Percentiles rank a stretch among this genome's conserved stretches.
Conservation (phyloP, 331 rosid species). For the Pyracantha coccinea region DNA sequence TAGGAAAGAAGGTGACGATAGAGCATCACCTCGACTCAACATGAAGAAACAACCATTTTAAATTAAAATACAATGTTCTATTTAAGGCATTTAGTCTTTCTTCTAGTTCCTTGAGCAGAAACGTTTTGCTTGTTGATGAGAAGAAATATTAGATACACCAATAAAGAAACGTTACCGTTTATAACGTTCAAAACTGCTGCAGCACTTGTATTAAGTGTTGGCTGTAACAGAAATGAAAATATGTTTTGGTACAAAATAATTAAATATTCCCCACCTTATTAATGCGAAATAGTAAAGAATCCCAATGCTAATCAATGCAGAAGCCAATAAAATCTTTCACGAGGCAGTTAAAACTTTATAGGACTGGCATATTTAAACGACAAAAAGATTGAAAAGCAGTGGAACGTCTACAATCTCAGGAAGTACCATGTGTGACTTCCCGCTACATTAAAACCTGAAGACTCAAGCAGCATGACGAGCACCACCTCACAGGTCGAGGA, state of each 20-base stretch:
- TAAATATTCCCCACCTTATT: not conserved
- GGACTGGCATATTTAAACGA: not conserved
- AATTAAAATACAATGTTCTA: not conserved
- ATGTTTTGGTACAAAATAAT: not conserved
- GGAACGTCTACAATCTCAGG: no score
- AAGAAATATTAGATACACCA: not conserved
- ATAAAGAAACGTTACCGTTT: conserved; percentile 36
- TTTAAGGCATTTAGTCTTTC: not conserved
- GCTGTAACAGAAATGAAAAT: conserved; percentile 40
- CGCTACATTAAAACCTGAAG: no score
- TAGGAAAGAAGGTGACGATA: not conserved
- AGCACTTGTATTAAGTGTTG: conserved; percentile 57
- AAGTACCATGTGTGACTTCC: no score
- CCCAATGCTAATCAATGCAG: not conserved
- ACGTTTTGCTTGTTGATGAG: not conserved
- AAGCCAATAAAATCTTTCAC: not conserved
- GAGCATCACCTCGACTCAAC: not conserved
- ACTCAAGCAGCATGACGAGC: no score
- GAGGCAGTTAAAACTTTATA: not conserved
- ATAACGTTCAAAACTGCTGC: conserved; percentile 36
- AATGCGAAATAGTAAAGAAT: not conserved
- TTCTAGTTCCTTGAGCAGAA: not conserved
- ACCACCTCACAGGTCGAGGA: no score
- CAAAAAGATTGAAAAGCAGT: no score
- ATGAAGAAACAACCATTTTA: not conserved